Evolutionary conservation across 129 eudicot species (phyloP).

Genomic region (Artemisia annua): DNA sequence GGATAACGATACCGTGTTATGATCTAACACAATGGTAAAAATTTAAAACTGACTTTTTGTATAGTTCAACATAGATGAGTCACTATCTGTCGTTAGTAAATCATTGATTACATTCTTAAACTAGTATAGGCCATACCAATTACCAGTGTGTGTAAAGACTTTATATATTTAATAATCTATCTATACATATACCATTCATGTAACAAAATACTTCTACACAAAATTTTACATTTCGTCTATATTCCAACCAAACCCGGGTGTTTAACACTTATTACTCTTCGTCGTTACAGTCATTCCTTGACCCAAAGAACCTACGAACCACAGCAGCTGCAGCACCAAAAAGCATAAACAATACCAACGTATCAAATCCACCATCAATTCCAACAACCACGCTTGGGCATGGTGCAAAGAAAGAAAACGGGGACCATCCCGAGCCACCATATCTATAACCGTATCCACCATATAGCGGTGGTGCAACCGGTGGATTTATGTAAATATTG

Average conservation of each 20-base stretch:
- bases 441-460: constrained; percentile 92
- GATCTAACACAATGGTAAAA: too few species aligned
- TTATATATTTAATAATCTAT: not conserved
- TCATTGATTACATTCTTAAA: too few species aligned
- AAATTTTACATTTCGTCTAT: constrained; percentile 4
- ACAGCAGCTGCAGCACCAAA: constrained; percentile 86
- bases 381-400: constrained; percentile 90
- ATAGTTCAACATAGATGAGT: too few species aligned
- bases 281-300: constrained; percentile 63
- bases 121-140: not conserved
- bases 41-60: too few species aligned
- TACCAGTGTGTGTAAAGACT: not conserved
- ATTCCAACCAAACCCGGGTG: not conserved
- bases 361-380: constrained; percentile 89
- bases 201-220: constrained; percentile 13
- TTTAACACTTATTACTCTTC: constrained; percentile 37
- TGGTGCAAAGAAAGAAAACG: constrained; percentile 90
- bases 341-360: constrained; percentile 57
- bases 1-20: too few species aligned
- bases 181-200: constrained; percentile 10
- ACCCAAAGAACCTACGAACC: constrained; percentile 59
- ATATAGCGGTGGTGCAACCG: constrained; percentile 76
- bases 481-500: constrained; percentile 79
- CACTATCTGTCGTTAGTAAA: not conserved
- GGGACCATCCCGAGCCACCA: constrained; percentile 89